phyloP scores from a whole-genome alignment of 2,329 filamentous ascomycete genomes.

The Talaromyces rugulosus region DNA sequence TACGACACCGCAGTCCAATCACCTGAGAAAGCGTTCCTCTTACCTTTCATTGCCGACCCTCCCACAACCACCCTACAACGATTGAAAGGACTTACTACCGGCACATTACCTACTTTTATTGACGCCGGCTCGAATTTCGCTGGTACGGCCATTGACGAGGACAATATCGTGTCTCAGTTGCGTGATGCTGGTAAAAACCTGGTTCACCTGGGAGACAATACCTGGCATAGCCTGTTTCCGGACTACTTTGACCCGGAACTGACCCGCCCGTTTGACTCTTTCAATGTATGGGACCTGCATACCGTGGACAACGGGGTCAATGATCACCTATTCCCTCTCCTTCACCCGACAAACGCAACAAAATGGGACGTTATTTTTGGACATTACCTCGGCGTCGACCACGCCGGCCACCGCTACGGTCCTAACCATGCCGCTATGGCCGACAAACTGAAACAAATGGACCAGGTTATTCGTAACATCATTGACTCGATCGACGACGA shows the following conservation, averaged over 20 bases:
- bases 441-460: slow-evolving; percentile 87
- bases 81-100: slow-evolving; percentile 89
- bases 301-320: slow-evolving; percentile 94
- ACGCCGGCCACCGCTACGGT: slow-evolving; percentile 93
- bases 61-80: slow-evolving; percentile 90
- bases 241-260: slow-evolving; percentile 86
- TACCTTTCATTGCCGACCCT: slow-evolving; percentile 95
- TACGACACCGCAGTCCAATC: slow-evolving; percentile 72
- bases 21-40: slow-evolving; percentile 79
- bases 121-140: slow-evolving; percentile 94
- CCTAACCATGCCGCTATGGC: slow-evolving; percentile 90
- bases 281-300: slow-evolving; percentile 97
- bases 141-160: slow-evolving; percentile 91
- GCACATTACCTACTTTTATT: slow-evolving; percentile 89
- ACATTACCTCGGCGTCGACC: slow-evolving; percentile 91
- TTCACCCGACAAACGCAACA: slow-evolving; percentile 59
- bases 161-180: slow-evolving; percentile 67
- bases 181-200: slow-evolving; percentile 66
- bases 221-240: slow-evolving; percentile 90
- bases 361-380: slow-evolving; percentile 95
- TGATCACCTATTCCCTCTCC: slow-evolving; percentile 75
- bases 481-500: slow-evolving; percentile 71
- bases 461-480: slow-evolving; percentile 69
- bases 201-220: slow-evolving; percentile 95
- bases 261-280: slow-evolving; percentile 87